A percentile compares a stretch with the other conserved stretches of the same genome.
phyloP scores from a whole-genome alignment of 164 flowering plant genomes.

The Buxus sempervirens region DNA sequence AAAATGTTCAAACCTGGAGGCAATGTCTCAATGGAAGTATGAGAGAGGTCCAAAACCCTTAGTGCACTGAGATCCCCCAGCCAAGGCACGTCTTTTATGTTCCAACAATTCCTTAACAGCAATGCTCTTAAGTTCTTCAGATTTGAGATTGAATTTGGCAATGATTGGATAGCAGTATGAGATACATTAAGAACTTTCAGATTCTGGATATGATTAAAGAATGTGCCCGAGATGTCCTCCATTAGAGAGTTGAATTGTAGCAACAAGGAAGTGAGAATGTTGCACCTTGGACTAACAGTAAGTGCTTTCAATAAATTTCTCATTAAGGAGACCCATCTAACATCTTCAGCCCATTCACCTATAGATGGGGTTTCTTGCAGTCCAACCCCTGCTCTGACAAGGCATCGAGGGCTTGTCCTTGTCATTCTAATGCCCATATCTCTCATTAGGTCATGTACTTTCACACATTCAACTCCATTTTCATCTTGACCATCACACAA shows the following conservation, averaged over 20 bases:
- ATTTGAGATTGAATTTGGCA: not conserved
- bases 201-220: not conserved
- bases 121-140: too few species aligned
- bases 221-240: not conserved
- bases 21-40: too few species aligned
- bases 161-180: not conserved
- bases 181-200: too few species aligned
- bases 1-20: too few species aligned
- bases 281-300: not conserved
- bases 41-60: too few species aligned
- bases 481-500: not conserved
- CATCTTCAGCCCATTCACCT: not conserved
- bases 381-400: not conserved
- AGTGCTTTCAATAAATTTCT: not conserved
- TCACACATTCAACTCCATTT: not conserved
- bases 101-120: too few species aligned
- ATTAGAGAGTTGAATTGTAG: not conserved
- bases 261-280: not conserved
- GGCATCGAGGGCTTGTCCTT: not conserved
- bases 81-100: not conserved
- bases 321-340: too few species aligned
- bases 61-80: not conserved
- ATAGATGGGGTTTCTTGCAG: not conserved
- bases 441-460: conserved; percentile 8
- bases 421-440: conserved; percentile 1